A percentile compares a stretch with the other conserved stretches of the same genome.
phyloP scores from a whole-genome alignment of 306 rosid genomes.

The Cucurbita maxima region DNA sequence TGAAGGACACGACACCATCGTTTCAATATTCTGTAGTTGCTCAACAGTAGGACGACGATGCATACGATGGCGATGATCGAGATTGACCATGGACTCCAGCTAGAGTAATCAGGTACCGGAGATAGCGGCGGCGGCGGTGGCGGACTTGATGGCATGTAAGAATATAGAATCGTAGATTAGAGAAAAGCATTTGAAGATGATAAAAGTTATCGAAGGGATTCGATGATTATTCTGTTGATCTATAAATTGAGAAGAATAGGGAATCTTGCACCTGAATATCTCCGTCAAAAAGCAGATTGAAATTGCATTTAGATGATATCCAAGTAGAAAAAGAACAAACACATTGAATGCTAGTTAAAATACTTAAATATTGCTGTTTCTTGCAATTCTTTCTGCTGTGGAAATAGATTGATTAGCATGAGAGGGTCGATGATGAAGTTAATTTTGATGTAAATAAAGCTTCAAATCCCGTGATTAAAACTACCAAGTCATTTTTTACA shows the following conservation, averaged over 20 bases:
- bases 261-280: not conserved
- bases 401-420: not conserved
- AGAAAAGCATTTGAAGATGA: not conserved
- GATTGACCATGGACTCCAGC: not conserved
- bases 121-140: not conserved
- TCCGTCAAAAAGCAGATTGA: not conserved
- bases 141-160: constrained; percentile 11
- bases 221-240: not conserved
- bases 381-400: constrained; percentile 1
- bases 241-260: not conserved
- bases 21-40: constrained; percentile 2
- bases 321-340: constrained; percentile 1
- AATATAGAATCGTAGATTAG: not conserved
- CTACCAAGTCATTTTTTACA: constrained; percentile 33
- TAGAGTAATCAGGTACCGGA: not conserved
- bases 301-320: constrained; percentile 11
- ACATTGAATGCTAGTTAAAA: constrained; percentile 7
- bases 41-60: constrained; percentile 5
- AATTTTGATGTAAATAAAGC: constrained; percentile 10
- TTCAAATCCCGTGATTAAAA: constrained; percentile 18
- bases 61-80: not conserved
- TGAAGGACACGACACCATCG: not conserved
- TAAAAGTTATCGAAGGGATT: not conserved
- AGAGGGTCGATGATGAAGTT: constrained; percentile 8
- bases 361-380: not conserved